A percentile compares a stretch with the other conserved stretches of the same genome.
phyloP scores from a whole-genome alignment of 345 rosid species.

The Kandelia obovata region DNA sequence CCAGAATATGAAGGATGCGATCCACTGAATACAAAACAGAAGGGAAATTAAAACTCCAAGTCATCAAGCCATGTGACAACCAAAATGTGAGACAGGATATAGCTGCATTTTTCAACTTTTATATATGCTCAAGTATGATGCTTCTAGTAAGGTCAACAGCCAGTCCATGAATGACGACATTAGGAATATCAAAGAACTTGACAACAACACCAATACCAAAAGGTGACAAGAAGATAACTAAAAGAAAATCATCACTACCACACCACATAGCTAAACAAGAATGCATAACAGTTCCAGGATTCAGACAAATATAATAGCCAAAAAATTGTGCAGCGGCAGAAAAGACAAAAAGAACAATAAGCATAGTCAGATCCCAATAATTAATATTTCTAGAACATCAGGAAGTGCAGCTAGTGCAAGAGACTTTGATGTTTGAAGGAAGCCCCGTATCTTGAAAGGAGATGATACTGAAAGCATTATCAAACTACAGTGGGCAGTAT shows the following conservation, averaged over 20 bases:
- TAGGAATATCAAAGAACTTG: neutral
- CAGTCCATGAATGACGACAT: neutral
- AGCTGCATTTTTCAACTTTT: neutral
- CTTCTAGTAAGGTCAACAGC: neutral
- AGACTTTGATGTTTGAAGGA: too few species aligned
- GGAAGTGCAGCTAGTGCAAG: too few species aligned
- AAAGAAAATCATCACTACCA: neutral
- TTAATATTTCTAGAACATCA: too few species aligned
- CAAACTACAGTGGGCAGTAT: neutral
- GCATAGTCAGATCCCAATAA: too few species aligned
- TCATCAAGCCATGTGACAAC: too few species aligned
- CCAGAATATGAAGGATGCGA: slow-evolving; percentile 72
- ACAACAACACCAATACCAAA: neutral
- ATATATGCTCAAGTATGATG: neutral
- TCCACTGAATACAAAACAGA: slow-evolving; percentile 55
- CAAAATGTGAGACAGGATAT: neutral
- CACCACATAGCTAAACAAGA: neutral
- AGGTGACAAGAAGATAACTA: neutral
- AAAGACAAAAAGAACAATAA: too few species aligned
- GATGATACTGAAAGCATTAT: neutral
- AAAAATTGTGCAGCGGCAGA: too few species aligned
- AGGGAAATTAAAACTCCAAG: neutral
- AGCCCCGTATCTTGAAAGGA: too few species aligned
- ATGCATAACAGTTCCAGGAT: neutral
- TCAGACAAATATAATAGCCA: too few species aligned